These are phyloP conservation scores for Pseudonectria buxi DNA, from an alignment of 2,329 filamentous ascomycete genomes.

Conservation along the genomic window DNA sequence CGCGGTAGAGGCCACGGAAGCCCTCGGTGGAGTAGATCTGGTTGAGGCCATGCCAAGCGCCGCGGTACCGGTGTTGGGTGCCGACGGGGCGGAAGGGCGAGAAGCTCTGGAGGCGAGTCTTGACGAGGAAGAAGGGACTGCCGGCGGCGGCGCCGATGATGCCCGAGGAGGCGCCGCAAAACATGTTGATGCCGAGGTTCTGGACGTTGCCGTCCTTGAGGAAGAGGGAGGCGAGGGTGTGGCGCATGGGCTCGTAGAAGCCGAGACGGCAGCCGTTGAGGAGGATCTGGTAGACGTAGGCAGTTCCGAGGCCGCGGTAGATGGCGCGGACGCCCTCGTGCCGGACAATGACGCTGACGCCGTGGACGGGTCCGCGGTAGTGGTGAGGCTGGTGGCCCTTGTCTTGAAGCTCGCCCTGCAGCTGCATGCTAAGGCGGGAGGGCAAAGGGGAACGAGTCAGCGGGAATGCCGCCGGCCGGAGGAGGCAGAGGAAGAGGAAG, in stretches of 20 bases:
- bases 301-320: constrained; percentile 82
- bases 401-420: constrained; percentile 89
- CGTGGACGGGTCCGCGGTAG: constrained; percentile 88
- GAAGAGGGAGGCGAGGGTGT: constrained; percentile 59
- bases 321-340: constrained; percentile 85
- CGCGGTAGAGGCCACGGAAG: constrained; percentile 75
- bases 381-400: constrained; percentile 79
- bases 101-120: constrained; percentile 90
- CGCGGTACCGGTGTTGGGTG: constrained; percentile 90
- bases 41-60: constrained; percentile 73
- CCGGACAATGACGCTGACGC: constrained; percentile 78
- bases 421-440: constrained; percentile 61
- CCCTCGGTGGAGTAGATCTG: constrained; percentile 78
- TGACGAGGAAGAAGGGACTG: constrained; percentile 95
- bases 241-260: constrained; percentile 94
- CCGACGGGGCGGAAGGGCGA: constrained; percentile 89
- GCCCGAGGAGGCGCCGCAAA: constrained; percentile 82
- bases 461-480: neutral
- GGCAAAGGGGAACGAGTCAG: neutral
- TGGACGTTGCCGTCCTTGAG: constrained; percentile 70
- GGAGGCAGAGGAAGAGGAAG: neutral
- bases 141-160: constrained; percentile 88
- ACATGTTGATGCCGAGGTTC: constrained; percentile 85
- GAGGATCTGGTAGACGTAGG: constrained; percentile 93
- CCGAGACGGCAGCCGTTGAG: constrained; percentile 94